Conservation (phyloP, 352 stramenopile genomes). For the Globisporangium radiosum region DNA sequence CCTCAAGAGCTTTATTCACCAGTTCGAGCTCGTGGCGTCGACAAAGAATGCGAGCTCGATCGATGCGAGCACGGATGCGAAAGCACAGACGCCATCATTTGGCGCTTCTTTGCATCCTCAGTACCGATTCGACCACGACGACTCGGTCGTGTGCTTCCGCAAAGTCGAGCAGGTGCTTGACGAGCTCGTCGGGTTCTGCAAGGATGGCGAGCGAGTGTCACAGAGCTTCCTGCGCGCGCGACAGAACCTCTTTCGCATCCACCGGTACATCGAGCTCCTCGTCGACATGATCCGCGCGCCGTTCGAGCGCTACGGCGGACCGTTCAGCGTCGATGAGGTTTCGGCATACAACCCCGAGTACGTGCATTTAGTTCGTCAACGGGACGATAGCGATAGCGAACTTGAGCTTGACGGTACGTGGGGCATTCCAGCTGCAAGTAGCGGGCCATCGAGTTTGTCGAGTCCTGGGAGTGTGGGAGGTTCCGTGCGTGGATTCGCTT, state of each 20-base stretch:
- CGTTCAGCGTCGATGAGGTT: conserved; percentile 50
- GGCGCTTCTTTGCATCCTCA: background rate
- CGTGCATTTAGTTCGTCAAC: conserved; percentile 5
- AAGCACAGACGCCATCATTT: background rate
- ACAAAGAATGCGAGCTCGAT: too few species aligned
- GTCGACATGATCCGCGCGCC: conserved; percentile 60
- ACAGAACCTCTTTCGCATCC: conserved; percentile 46
- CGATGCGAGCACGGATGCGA: too few species aligned
- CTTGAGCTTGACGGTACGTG: conserved; percentile 4
- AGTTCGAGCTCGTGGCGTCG: conserved; percentile 19
- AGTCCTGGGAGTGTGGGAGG: background rate
- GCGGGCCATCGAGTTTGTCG: background rate
- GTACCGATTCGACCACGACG: conserved; percentile 26
- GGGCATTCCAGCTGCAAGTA: background rate
- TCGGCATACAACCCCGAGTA: conserved; percentile 45
- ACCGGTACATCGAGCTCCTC: conserved; percentile 59
- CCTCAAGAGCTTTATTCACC: conserved; percentile 27
- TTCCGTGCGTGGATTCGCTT: background rate
- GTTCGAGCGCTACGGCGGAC: conserved; percentile 50
- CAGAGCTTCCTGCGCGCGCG: conserved; percentile 23
- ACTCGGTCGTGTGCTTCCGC: conserved; percentile 26
- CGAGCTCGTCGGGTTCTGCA: conserved; percentile 46
- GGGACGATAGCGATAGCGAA: conserved; percentile 14
- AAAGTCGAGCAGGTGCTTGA: conserved; percentile 33
- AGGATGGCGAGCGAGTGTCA: conserved; percentile 20